A percentile compares a stretch with the other conserved stretches of the same genome.
phyloP scores from a whole-genome alignment of 1,284 basidiomycete species.

The Leccinum huronense region DNA sequence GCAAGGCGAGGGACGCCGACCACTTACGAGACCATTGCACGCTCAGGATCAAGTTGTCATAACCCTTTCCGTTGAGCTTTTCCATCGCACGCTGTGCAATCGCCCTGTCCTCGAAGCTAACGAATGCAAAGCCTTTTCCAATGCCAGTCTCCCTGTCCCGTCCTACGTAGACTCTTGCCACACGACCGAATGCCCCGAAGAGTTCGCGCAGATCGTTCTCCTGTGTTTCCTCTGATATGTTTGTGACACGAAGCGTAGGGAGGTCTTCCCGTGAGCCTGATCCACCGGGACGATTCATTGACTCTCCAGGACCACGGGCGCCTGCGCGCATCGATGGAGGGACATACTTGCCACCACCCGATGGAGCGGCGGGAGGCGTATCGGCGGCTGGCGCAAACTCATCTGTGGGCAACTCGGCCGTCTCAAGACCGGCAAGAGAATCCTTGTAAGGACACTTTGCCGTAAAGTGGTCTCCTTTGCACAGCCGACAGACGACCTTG shows the following conservation, averaged over 20 bases:
- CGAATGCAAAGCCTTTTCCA: slow-evolving; percentile 96
- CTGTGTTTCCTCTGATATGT: slow-evolving; percentile 93
- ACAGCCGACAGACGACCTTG: slow-evolving; percentile 91
- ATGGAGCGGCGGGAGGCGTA: slow-evolving; percentile 36
- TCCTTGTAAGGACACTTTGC: slow-evolving; percentile 99
- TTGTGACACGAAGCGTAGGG: slow-evolving; percentile 96
- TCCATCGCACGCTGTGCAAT: slow-evolving; percentile 87
- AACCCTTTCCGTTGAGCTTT: slow-evolving; percentile 91
- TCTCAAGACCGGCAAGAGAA: slow-evolving; percentile 78
- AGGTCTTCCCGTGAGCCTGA: slow-evolving; percentile 75
- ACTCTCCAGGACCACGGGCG: slow-evolving; percentile 69
- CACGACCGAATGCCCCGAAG: slow-evolving; percentile 82
- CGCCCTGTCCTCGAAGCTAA: slow-evolving; percentile 85
- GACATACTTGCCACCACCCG: slow-evolving; percentile 83
- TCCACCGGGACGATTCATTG: slow-evolving; percentile 64
- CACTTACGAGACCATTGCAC: slow-evolving; percentile 85
- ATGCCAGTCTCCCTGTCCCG: slow-evolving; percentile 93
- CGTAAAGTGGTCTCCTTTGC: slow-evolving; percentile 97
- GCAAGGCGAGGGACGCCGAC: neutral
- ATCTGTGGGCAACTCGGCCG: slow-evolving; percentile 53
- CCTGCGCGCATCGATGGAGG: slow-evolving; percentile 87
- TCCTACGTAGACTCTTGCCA: slow-evolving; percentile 91
- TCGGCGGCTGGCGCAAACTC: slow-evolving; percentile 49
- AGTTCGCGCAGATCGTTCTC: slow-evolving; percentile 94
- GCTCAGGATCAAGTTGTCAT: slow-evolving; percentile 85